These are phyloP conservation scores for Lentinula lateritia DNA, from an alignment of 768 basidiomycete genomes.

Conservation along the genomic window DNA sequence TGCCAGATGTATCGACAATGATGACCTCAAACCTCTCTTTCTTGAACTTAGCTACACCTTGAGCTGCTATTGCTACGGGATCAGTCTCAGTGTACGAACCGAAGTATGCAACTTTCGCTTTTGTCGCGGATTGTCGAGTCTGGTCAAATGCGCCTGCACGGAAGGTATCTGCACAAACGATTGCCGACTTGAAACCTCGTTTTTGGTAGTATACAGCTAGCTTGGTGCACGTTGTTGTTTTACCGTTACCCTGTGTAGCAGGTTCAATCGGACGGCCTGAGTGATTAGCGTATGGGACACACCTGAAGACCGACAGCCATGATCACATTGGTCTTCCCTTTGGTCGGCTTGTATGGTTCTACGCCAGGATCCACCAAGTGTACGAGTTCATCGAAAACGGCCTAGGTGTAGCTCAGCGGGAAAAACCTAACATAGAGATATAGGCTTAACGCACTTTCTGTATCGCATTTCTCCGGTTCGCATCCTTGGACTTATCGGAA, in stretches of 20 bases:
- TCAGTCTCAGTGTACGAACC: slow-evolving; percentile 99
- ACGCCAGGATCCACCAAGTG: slow-evolving; percentile 92
- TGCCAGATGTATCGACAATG: slow-evolving; percentile 96
- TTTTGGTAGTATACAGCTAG: slow-evolving; percentile 97
- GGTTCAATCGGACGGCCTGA: slow-evolving; percentile 1
- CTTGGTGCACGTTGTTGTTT: slow-evolving; percentile 99
- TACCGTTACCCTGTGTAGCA: slow-evolving; percentile 81
- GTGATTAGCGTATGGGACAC: slow-evolving; percentile 14
- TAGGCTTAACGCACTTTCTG: slow-evolving; percentile 66
- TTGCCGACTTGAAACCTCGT: slow-evolving; percentile 92
- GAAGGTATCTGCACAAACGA: slow-evolving; percentile 99
- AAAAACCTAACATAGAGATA: not conserved
- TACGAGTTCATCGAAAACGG: slow-evolving; percentile 96
- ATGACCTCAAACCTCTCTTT: slow-evolving; percentile 98
- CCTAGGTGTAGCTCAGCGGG: slow-evolving; percentile 38
- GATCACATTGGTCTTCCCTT: slow-evolving; percentile 88
- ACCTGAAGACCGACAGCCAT: slow-evolving; percentile 98
- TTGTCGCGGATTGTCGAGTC: slow-evolving; percentile 96
- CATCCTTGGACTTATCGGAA: slow-evolving; percentile 70
- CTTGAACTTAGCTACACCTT: slow-evolving; percentile 96
- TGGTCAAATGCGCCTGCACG: slow-evolving; percentile 99
- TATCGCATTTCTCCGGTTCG: slow-evolving; percentile 79
- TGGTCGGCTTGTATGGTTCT: slow-evolving; percentile 94
- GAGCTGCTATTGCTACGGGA: slow-evolving; percentile 89
- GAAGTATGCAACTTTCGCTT: slow-evolving; percentile 98